These are phyloP conservation scores for Pichia sp. DNA, from an alignment of 1,139 yeast species.

Conservation along the genomic window DNA sequence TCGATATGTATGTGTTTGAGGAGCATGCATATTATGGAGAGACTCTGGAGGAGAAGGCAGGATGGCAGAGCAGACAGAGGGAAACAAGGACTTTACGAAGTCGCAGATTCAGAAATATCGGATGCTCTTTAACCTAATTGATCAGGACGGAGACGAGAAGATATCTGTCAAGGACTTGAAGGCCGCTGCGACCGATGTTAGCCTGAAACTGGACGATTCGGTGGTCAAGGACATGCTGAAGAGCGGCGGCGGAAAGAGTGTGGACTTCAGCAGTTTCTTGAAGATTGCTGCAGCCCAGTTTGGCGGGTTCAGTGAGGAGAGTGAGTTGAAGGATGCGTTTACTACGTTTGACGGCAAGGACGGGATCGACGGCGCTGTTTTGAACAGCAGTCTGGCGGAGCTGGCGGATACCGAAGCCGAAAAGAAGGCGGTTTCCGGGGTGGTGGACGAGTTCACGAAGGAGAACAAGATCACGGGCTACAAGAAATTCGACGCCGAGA, in stretches of 20 bases:
- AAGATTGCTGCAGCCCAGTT: slow-evolving; percentile 62
- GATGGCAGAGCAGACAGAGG: too few species aligned
- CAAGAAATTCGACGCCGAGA: slow-evolving; percentile 48
- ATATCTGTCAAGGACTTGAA: slow-evolving; percentile 58
- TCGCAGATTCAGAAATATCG: slow-evolving; percentile 26
- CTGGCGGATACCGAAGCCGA: slow-evolving; percentile 44
- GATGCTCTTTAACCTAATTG: slow-evolving; percentile 54
- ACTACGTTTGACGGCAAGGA: slow-evolving; percentile 48
- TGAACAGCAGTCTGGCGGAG: slow-evolving; percentile 47
- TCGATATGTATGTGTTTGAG: too few species aligned
- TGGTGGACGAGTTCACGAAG: slow-evolving; percentile 51
- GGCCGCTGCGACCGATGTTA: slow-evolving; percentile 35
- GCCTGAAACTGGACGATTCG: slow-evolving; percentile 5
- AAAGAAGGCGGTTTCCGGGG: slow-evolving; percentile 35
- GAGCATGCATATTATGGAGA: too few species aligned
- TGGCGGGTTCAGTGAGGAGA: slow-evolving; percentile 52
- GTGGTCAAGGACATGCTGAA: slow-evolving; percentile 40
- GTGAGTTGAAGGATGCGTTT: slow-evolving; percentile 61
- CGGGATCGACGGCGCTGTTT: slow-evolving; percentile 42
- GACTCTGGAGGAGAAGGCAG: too few species aligned
- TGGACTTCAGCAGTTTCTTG: slow-evolving; percentile 68
- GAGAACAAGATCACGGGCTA: slow-evolving; percentile 55
- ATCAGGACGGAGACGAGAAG: slow-evolving; percentile 74
- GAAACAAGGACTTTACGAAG: slow-evolving; percentile 17
- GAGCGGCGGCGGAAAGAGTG: slow-evolving; percentile 29